Conservation (phyloP, 352 stramenopile genomes). For the Pythium dissimile region DNA sequence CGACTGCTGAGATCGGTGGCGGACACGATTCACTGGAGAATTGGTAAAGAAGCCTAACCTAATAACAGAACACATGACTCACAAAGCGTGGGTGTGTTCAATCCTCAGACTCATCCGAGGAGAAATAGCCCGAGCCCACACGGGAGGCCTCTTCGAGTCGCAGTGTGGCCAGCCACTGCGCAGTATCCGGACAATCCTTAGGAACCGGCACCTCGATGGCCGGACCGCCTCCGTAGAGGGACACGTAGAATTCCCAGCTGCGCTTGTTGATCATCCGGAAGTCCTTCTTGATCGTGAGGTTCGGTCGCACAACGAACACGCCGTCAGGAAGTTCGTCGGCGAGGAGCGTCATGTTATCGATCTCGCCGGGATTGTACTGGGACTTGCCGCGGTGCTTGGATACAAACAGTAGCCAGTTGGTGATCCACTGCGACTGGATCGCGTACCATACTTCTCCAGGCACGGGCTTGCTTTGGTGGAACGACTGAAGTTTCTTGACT, state of each 20-base stretch:
- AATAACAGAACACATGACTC: background rate
- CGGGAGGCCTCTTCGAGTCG: constrained; percentile 48
- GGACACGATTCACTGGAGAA: background rate
- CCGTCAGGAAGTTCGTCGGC: constrained; percentile 62
- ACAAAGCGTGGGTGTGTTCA: background rate
- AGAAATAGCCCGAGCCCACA: constrained; percentile 58
- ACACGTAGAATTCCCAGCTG: constrained; percentile 75
- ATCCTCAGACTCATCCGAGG: constrained; percentile 5
- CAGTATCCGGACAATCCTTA: constrained; percentile 43
- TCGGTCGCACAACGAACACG: constrained; percentile 59
- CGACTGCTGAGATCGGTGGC: background rate
- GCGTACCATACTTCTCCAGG: constrained; percentile 70
- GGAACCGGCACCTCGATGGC: constrained; percentile 71
- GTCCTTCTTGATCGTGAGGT: constrained; percentile 63
- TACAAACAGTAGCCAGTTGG: constrained; percentile 67
- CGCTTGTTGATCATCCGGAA: constrained; percentile 80
- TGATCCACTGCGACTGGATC: constrained; percentile 61
- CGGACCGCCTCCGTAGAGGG: constrained; percentile 63
- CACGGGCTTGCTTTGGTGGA: constrained; percentile 57
- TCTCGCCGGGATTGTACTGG: constrained; percentile 44
- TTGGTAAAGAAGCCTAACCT: background rate
- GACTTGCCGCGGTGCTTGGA: constrained; percentile 69
- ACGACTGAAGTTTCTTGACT: constrained; percentile 56
- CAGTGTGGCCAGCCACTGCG: constrained; percentile 46
- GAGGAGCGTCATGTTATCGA: constrained; percentile 77